These are phyloP conservation scores for Aquilaria sinensis DNA, from an alignment of 345 rosid species.

Conservation along the genomic window DNA sequence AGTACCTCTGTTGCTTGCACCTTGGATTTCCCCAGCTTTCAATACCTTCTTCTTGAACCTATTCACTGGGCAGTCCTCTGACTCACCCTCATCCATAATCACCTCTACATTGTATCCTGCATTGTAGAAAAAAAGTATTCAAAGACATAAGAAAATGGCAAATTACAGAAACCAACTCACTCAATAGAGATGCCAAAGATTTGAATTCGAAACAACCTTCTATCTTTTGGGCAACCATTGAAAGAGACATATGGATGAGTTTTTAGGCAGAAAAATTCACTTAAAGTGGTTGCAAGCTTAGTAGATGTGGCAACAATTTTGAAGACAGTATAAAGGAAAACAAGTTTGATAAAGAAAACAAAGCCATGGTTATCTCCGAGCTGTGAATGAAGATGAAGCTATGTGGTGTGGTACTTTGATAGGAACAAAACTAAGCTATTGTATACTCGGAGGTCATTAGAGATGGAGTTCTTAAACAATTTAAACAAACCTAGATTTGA, in stretches of 20 bases:
- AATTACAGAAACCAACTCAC: conserved; percentile 52
- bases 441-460: too few relatives aligned
- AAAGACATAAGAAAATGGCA: conserved; percentile 64
- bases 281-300: conserved; percentile 22
- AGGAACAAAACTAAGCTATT: too few relatives aligned
- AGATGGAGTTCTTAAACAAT: too few relatives aligned
- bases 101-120: conserved; percentile 73
- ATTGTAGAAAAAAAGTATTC: conserved; percentile 55
- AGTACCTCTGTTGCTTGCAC: conserved; percentile 54
- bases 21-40: conserved; percentile 78
- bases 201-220: not conserved
- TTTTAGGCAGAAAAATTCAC: conserved; percentile 25
- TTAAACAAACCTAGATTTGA: too few relatives aligned
- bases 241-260: conserved; percentile 18
- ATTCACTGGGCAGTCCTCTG: conserved; percentile 60
- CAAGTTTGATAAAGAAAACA: conserved; percentile 57
- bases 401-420: conserved; percentile 23
- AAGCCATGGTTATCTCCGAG: conserved; percentile 37
- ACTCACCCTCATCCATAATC: conserved; percentile 62
- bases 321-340: conserved; percentile 54
- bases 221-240: conserved; percentile 26
- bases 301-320: conserved; percentile 28
- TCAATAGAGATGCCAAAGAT: conserved; percentile 16
- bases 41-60: conserved; percentile 74
- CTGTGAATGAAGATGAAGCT: conserved; percentile 12